Base-by-base conservation (phyloP, 768 basidiomycete species). In the Pleurotus tuoliensis region DNA sequence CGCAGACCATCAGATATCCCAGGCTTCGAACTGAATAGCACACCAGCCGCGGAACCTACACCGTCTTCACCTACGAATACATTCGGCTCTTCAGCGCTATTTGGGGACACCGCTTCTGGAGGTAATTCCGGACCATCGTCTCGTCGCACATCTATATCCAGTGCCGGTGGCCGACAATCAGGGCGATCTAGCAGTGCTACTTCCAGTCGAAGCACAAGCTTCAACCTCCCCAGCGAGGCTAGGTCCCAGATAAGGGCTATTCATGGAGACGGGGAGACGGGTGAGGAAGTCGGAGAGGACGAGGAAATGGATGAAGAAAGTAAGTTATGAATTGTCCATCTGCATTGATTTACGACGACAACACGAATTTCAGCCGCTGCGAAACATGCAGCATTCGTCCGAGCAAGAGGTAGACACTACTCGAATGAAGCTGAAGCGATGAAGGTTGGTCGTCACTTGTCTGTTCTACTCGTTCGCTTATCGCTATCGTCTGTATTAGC, bases 261-360 rank as follows among this genome's bases (percentile, higher is more conserved):
- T 37, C 34, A 53, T 55, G 74, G 80, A 58, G 80, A 74, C 1
- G 78, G 82, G 30, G 82, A 87, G 61, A 72, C 78, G 5, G 84
- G 83, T 1, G 90, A 84, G 47, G 87, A 92, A 67, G 78, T 83
- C 5, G 88, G 92, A 63, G 75, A 79, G 56, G 84, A 82, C 3
- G 90, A 93, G 59, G 90, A 91, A 67, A 89, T 93, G 90, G 90
- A 93, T 62, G 90, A 89, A 72, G 93, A 94, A 73, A 81, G 92
- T 92, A 58, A 62, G 85, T 76, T 24, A 25, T 27, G 27, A 27
- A 34, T 44, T 48, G 24, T 16, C 18, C 40, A 38, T 24, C 16
- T 60, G 9, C 47, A 38, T 30, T 7, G 34, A 41, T 50, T 53
- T 9, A 59, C 38, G 22, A 45, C 40, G 49, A 45, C 50, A 52